phyloP scores from a whole-genome alignment of 2,329 filamentous ascomycete genomes.

The Exophiala calicioides region DNA sequence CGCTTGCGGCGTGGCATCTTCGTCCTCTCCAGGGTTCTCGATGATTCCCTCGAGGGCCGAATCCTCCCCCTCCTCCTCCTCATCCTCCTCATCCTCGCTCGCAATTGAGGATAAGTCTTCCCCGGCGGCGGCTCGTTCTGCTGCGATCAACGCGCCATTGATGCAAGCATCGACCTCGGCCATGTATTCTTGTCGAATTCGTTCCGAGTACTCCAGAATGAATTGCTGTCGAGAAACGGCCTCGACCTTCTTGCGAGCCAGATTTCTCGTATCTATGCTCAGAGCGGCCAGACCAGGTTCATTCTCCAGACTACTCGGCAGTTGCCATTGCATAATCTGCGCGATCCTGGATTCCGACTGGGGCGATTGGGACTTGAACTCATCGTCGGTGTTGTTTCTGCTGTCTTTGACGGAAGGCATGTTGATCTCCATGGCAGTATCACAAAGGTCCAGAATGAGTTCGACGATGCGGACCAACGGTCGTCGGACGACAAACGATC shows the following conservation, averaged over 20 bases:
- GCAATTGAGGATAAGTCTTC: conserved; percentile 67
- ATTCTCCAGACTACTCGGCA: conserved; percentile 85
- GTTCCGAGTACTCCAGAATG: conserved; percentile 93
- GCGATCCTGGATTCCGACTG: conserved; percentile 93
- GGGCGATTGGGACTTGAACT: conserved; percentile 89
- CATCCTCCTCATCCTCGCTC: conserved; percentile 26
- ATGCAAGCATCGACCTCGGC: conserved; percentile 95
- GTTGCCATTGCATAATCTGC: conserved; percentile 95
- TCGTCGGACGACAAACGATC: conserved; percentile 89
- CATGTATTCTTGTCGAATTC: conserved; percentile 91
- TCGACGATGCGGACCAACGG: conserved; percentile 93
- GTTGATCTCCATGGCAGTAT: conserved; percentile 92
- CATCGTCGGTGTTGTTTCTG: conserved; percentile 63
- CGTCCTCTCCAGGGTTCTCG: conserved; percentile 18
- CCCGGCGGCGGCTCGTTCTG: conserved; percentile 81
- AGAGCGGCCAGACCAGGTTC: conserved; percentile 84
- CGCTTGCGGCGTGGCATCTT: conserved; percentile 19
- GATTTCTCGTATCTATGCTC: conserved; percentile 85
- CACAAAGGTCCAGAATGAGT: conserved; percentile 88
- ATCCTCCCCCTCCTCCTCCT: conserved; percentile 26
- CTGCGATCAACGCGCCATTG: conserved; percentile 84
- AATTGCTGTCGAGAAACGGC: conserved; percentile 86
- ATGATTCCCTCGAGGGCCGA: conserved; percentile 24
- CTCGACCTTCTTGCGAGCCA: conserved; percentile 86
- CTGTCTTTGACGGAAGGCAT: conserved; percentile 89